Evolutionary conservation across 805 yeast species (phyloP).

Genomic region (Hanseniaspora valbyensis): DNA sequence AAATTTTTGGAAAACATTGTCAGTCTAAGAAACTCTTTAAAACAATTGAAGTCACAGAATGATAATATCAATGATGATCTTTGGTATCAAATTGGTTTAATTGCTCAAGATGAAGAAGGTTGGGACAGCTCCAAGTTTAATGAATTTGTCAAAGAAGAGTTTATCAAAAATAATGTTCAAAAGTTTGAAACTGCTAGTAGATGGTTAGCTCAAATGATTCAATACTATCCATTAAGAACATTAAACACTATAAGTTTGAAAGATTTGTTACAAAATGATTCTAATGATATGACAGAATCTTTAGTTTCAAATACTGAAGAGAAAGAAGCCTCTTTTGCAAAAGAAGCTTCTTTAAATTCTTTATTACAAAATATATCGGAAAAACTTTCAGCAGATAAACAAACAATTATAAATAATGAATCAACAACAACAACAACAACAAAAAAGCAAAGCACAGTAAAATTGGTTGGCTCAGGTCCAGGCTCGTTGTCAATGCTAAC

Average conservation of each 20-base stretch:
- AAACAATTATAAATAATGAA: too few species aligned
- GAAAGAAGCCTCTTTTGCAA: neutral
- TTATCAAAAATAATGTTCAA: constrained; percentile 41
- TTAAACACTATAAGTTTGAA: constrained; percentile 50
- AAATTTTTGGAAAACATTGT: constrained; percentile 62
- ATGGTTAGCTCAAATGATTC: constrained; percentile 84
- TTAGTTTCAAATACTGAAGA: neutral
- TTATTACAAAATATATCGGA: neutral
- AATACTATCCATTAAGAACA: constrained; percentile 68
- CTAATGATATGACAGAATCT: constrained; percentile 16
- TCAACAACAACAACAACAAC: neutral
- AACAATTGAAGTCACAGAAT: constrained; percentile 29
- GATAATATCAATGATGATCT: constrained; percentile 1
- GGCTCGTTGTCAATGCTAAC: constrained; percentile 77
- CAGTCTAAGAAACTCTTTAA: constrained; percentile 36
- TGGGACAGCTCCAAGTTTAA: constrained; percentile 51
- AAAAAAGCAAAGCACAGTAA: constrained; percentile 35
- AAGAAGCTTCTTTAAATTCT: constrained; percentile 1
- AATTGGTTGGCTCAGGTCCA: constrained; percentile 92
- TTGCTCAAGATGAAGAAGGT: constrained; percentile 54
- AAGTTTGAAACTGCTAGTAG: constrained; percentile 51
- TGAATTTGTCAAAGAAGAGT: constrained; percentile 38
- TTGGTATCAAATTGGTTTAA: constrained; percentile 24
- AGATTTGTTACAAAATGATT: constrained; percentile 18
- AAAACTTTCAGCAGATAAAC: neutral